Percentiles rank a stretch among this genome's conserved stretches.
Conservation (phyloP, 768 basidiomycete species). For the Mycena latifolia region DNA sequence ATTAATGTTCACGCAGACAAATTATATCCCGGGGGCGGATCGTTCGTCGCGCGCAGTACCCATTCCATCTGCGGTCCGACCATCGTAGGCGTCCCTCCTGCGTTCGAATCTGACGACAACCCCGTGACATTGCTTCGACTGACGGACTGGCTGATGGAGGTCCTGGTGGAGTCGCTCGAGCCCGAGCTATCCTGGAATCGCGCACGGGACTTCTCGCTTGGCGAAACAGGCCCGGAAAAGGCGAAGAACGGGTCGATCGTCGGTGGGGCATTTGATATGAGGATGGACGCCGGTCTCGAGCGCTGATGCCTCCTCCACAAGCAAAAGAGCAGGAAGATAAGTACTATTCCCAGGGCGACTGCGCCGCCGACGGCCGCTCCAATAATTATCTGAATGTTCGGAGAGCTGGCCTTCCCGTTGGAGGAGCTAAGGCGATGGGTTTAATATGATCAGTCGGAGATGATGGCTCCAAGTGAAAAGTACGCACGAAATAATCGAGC, state of each 20-base stretch:
- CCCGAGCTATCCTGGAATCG: too few species aligned
- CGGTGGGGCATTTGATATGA: too few species aligned
- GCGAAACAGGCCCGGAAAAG: too few species aligned
- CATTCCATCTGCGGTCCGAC: too few species aligned
- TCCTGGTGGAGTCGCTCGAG: too few species aligned
- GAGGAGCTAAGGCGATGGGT: background rate
- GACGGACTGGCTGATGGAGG: too few species aligned
- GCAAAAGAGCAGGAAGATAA: constrained; percentile 18
- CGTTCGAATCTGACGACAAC: too few species aligned
- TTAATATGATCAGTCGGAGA: background rate
- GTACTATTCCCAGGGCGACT: constrained; percentile 1
- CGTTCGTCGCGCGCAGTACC: too few species aligned
- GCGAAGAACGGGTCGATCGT: too few species aligned
- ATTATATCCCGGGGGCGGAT: constrained; percentile 25
- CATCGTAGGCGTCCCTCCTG: too few species aligned
- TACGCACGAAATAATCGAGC: background rate
- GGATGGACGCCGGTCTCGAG: too few species aligned
- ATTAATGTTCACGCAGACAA: background rate
- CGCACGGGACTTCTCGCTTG: too few species aligned
- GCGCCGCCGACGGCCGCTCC: constrained; percentile 9
- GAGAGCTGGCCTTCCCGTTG: background rate
- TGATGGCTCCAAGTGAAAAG: background rate
- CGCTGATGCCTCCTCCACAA: constrained; percentile 24
- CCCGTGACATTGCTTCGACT: constrained; percentile 20
- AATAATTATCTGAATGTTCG: background rate